A percentile compares a stretch with the other conserved stretches of the same genome.
These are phyloP conservation scores for Capsicum rhomboideum DNA, from an alignment of 257 asterid species.

Conservation along the genomic window DNA sequence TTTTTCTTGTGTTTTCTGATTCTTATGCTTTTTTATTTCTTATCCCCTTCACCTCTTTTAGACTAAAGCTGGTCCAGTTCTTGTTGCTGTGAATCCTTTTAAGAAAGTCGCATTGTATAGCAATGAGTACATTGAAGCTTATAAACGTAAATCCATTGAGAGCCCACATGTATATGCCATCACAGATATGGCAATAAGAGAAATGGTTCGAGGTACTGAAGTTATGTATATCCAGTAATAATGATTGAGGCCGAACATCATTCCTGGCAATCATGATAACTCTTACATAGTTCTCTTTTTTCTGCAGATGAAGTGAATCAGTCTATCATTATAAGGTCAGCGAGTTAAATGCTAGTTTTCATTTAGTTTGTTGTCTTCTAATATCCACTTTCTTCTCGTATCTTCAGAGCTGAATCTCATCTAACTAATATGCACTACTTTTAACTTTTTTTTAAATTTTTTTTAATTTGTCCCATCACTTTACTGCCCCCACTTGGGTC, in stretches of 20 bases:
- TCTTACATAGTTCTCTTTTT: constrained; percentile 18
- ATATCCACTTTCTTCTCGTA: background rate
- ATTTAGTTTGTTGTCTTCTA: background rate
- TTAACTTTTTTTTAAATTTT: background rate
- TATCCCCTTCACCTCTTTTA: constrained; percentile 26
- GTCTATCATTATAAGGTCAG: constrained; percentile 90
- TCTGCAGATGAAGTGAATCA: constrained; percentile 97
- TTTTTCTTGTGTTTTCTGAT: constrained; percentile 5
- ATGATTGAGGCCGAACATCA: background rate
- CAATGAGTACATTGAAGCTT: constrained; percentile 68
- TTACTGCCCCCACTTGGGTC: background rate
- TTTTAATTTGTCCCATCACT: background rate
- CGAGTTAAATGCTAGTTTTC: constrained; percentile 11
- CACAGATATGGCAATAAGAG: constrained; percentile 92
- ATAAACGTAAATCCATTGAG: constrained; percentile 60
- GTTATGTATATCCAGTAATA: background rate
- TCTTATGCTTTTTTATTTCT: constrained; percentile 12
- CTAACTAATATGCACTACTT: background rate
- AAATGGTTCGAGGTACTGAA: constrained; percentile 86
- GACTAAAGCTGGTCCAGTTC: constrained; percentile 99
- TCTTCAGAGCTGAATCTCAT: background rate
- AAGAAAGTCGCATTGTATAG: constrained; percentile 80
- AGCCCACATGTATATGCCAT: constrained; percentile 95
- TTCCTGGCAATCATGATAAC: background rate
- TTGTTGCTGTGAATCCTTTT: constrained; percentile 93